Conservation (phyloP, 2,329 filamentous ascomycete genomes). For the Colletotrichum lini region DNA sequence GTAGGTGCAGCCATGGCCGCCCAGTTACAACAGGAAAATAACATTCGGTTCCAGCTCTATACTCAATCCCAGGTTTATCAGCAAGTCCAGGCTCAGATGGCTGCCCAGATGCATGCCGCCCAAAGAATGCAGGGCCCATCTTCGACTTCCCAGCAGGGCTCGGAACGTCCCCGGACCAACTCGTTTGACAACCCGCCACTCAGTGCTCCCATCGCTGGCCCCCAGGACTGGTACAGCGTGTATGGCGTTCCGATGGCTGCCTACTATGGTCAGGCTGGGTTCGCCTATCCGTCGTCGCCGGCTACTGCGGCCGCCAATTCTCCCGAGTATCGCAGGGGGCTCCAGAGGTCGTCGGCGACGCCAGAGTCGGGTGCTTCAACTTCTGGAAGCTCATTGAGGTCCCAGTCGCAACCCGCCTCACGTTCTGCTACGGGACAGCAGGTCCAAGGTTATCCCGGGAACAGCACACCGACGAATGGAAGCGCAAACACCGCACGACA, state of each 20-base stretch:
- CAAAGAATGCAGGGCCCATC: slow-evolving; percentile 40
- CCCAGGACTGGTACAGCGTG: slow-evolving; percentile 68
- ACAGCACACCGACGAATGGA: slow-evolving; percentile 23
- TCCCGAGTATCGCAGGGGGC: slow-evolving; percentile 70
- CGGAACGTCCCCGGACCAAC: slow-evolving; percentile 71
- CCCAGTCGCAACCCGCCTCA: slow-evolving; percentile 77
- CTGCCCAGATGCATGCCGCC: slow-evolving; percentile 41
- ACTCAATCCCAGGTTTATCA: slow-evolving; percentile 43
- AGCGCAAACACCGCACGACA: slow-evolving; percentile 51
- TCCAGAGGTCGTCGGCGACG: slow-evolving; percentile 67
- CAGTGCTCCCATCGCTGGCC: slow-evolving; percentile 67
- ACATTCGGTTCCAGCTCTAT: slow-evolving; percentile 40
- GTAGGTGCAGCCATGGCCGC: slow-evolving; percentile 41
- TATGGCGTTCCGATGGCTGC: slow-evolving; percentile 57
- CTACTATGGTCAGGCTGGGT: slow-evolving; percentile 65
- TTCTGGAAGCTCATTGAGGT: slow-evolving; percentile 71
- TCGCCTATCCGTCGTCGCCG: slow-evolving; percentile 71
- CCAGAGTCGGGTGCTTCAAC: slow-evolving; percentile 63
- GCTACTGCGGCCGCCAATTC: slow-evolving; percentile 56
- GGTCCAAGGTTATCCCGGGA: slow-evolving; percentile 37
- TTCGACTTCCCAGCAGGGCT: slow-evolving; percentile 46
- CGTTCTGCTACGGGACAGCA: slow-evolving; percentile 51
- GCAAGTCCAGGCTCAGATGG: slow-evolving; percentile 43
- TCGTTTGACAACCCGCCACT: slow-evolving; percentile 75
- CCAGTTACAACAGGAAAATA: slow-evolving; percentile 45